Percentiles rank a stretch among this genome's conserved stretches.
Evolutionary conservation across 129 eudicot species (phyloP).

Genomic region (Escallonia herrerae): DNA sequence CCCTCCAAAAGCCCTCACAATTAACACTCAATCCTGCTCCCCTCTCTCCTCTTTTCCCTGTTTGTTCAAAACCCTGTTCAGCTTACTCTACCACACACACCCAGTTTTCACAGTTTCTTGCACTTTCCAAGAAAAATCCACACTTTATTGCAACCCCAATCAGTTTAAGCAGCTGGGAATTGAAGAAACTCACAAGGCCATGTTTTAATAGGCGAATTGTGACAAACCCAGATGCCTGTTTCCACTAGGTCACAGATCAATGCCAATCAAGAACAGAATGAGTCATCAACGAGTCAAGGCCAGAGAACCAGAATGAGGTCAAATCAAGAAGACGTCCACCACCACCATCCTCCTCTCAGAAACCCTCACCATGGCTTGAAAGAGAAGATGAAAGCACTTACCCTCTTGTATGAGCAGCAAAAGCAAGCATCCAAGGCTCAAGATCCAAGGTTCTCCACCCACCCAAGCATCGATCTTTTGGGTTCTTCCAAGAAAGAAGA

Average conservation of each 20-base stretch:
- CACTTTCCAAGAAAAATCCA: not conserved
- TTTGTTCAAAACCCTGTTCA: slow-evolving; percentile 4
- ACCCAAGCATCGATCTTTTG: slow-evolving; percentile 41
- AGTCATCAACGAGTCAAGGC: slow-evolving; percentile 7
- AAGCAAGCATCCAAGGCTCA: slow-evolving; percentile 35
- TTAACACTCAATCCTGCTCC: not conserved
- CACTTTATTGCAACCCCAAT: slow-evolving; percentile 11
- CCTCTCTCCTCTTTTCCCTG: not conserved
- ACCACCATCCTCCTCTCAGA: slow-evolving; percentile 9
- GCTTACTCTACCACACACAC: slow-evolving; percentile 5
- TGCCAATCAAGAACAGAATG: slow-evolving; percentile 25
- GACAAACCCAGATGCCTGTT: slow-evolving; percentile 44
- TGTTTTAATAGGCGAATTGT: slow-evolving; percentile 14
- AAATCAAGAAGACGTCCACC: slow-evolving; percentile 28
- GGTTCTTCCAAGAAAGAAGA: slow-evolving; percentile 18
- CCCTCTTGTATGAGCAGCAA: slow-evolving; percentile 76
- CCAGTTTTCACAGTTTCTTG: slow-evolving; percentile 9
- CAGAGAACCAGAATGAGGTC: slow-evolving; percentile 10
- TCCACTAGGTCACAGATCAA: slow-evolving; percentile 68
- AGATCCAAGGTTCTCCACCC: slow-evolving; percentile 37
- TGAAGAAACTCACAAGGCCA: slow-evolving; percentile 32
- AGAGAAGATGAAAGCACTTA: slow-evolving; percentile 82
- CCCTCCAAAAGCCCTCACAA: not conserved
- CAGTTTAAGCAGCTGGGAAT: slow-evolving; percentile 14
- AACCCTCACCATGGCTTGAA: slow-evolving; percentile 84